Conservation (phyloP, 768 basidiomycete genomes). For the Clavulina sp. region DNA sequence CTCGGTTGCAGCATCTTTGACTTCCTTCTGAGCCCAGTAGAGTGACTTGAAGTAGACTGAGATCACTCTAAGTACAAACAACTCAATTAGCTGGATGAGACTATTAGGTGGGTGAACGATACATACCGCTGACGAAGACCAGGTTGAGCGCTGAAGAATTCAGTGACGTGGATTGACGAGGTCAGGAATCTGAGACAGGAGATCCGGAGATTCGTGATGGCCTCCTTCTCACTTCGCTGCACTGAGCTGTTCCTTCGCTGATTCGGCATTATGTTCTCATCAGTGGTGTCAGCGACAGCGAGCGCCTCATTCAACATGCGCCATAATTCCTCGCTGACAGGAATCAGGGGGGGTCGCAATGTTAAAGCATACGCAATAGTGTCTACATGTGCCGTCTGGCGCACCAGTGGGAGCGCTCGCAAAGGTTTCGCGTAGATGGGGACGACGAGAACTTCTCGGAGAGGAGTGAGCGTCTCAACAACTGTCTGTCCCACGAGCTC, state of each 20-base stretch:
- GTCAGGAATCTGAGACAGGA: constrained; percentile 87
- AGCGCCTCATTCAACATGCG: constrained; percentile 86
- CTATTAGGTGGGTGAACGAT: background rate
- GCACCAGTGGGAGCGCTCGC: constrained; percentile 80
- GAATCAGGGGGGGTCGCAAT: constrained; percentile 74
- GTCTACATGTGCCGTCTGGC: constrained; percentile 97
- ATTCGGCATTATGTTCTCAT: constrained; percentile 42
- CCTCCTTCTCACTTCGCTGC: constrained; percentile 58
- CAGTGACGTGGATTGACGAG: constrained; percentile 86
- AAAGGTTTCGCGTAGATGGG: constrained; percentile 94
- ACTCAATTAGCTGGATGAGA: constrained; percentile 1
- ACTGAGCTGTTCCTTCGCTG: constrained; percentile 46
- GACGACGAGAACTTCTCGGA: constrained; percentile 74
- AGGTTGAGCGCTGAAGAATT: constrained; percentile 77
- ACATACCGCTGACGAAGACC: constrained; percentile 46
- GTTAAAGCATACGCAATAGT: constrained; percentile 87
- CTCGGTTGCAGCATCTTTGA: constrained; percentile 91
- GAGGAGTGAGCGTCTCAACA: constrained; percentile 62
- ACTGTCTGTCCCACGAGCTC: constrained; percentile 52
- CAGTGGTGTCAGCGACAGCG: constrained; percentile 90
- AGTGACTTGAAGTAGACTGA: constrained; percentile 96
- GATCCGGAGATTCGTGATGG: constrained; percentile 78
- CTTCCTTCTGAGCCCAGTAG: constrained; percentile 76
- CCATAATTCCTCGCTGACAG: constrained; percentile 81
- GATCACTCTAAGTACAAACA: constrained; percentile 45